These are phyloP conservation scores for Millerago galiae DNA, from an alignment of 805 yeast species.

Conservation along the genomic window DNA sequence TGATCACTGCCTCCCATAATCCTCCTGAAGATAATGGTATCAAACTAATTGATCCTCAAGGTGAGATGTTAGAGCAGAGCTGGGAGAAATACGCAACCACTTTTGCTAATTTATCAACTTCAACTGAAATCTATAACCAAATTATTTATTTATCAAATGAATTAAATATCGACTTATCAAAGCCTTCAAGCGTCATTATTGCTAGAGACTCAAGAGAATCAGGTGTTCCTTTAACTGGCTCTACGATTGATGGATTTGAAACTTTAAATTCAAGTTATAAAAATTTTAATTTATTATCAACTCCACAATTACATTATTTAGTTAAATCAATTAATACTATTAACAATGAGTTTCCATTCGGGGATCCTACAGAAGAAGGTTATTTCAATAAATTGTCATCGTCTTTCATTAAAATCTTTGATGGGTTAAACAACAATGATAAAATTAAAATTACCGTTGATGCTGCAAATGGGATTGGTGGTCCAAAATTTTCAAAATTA, in stretches of 20 bases:
- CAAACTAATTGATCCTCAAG: conserved; percentile 88
- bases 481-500: conserved; percentile 55
- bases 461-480: conserved; percentile 97
- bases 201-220: conserved; percentile 90
- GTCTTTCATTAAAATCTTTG: conserved; percentile 43
- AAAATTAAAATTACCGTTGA: conserved; percentile 59
- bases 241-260: conserved; percentile 57
- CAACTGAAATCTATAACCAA: conserved; percentile 33
- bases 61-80: conserved; percentile 74
- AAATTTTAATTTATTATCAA: conserved; percentile 71
- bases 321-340: conserved; percentile 66
- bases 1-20: conserved; percentile 95
- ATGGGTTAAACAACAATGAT: conserved; percentile 17
- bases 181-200: conserved; percentile 46
- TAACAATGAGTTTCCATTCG: conserved; percentile 37
- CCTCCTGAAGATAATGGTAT: conserved; percentile 92
- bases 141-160: conserved; percentile 33
- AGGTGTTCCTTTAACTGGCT: conserved; percentile 56
- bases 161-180: conserved; percentile 39
- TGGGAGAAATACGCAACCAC: conserved; percentile 85
- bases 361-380: conserved; percentile 57
- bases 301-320: conserved; percentile 91
- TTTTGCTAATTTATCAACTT: conserved; percentile 62
- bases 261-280: conserved; percentile 38
- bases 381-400: conserved; percentile 59